Evolutionary conservation across 2,329 filamentous ascomycete genomes (phyloP).

Genomic region (Zymoseptoria ardabiliae): DNA sequence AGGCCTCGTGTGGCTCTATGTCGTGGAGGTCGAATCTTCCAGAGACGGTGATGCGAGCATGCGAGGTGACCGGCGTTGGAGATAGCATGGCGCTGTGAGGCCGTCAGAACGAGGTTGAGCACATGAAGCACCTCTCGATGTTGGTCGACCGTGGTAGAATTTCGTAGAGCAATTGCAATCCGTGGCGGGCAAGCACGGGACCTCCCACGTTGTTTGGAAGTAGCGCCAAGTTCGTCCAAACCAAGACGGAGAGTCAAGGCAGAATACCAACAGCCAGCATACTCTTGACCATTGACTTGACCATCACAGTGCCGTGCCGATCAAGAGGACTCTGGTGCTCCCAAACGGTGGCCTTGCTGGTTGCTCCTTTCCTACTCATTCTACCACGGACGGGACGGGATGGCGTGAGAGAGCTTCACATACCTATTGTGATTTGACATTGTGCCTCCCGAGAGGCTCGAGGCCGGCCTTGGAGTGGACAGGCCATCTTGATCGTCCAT

Average conservation of each 20-base stretch:
- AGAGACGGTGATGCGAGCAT: slow-evolving; percentile 5
- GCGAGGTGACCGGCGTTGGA: slow-evolving; percentile 4
- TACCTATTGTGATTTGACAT: slow-evolving; percentile 1
- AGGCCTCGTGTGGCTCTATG: slow-evolving; percentile 23
- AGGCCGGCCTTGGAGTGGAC: slow-evolving; percentile 20
- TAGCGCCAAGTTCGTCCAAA: background rate
- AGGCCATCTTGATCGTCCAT: slow-evolving; percentile 25
- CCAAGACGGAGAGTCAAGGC: background rate
- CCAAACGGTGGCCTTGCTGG: background rate
- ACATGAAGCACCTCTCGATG: background rate
- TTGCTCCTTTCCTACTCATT: background rate
- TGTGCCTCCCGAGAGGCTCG: slow-evolving; percentile 18
- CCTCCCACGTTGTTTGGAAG: background rate
- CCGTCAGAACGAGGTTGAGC: background rate
- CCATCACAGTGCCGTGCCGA: background rate
- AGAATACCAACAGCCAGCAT: slow-evolving; percentile 13
- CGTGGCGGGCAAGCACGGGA: background rate
- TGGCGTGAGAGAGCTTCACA: background rate
- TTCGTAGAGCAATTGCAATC: background rate
- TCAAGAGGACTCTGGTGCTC: background rate
- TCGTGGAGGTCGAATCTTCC: slow-evolving; percentile 9
- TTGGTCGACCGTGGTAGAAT: background rate
- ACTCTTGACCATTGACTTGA: slow-evolving; percentile 14
- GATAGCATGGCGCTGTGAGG: slow-evolving; percentile 9
- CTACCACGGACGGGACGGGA: background rate